These are phyloP conservation scores for Flaveria sonorensis DNA, from an alignment of 129 eudicot species.

Conservation along the genomic window DNA sequence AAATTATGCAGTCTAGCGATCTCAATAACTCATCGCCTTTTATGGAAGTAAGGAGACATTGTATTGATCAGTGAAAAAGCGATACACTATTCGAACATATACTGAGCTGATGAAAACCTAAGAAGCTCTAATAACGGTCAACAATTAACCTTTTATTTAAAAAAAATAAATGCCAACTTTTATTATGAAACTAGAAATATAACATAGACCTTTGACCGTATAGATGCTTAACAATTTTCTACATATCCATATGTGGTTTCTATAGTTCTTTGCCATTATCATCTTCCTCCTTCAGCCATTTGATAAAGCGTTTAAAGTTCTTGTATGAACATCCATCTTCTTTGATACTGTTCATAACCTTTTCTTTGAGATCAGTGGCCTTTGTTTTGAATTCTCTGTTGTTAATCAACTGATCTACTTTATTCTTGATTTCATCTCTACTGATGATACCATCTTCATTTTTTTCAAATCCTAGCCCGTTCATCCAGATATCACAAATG, in stretches of 20 bases:
- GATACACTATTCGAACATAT: too few relatives aligned
- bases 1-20: too few relatives aligned
- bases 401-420: conserved; percentile 30
- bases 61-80: too few relatives aligned
- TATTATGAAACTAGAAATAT: too few relatives aligned
- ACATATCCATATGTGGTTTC: neutral
- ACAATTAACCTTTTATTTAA: too few relatives aligned
- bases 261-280: neutral
- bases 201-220: neutral
- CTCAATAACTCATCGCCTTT: too few relatives aligned
- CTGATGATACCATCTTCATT: neutral
- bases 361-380: conserved; percentile 40
- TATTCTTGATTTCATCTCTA: conserved; percentile 24
- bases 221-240: neutral
- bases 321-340: conserved; percentile 39
- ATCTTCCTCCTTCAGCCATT: conserved; percentile 37
- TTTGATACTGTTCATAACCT: conserved; percentile 17
- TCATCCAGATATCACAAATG: conserved; percentile 10
- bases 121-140: too few relatives aligned
- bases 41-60: too few relatives aligned
- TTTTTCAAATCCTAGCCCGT: neutral
- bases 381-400: conserved; percentile 29
- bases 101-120: too few relatives aligned
- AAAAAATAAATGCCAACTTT: too few relatives aligned
- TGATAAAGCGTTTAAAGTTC: conserved; percentile 33